These are phyloP conservation scores for Chlamydomonas urium DNA, from an alignment of 139 green algal genomes.

Conservation along the genomic window DNA sequence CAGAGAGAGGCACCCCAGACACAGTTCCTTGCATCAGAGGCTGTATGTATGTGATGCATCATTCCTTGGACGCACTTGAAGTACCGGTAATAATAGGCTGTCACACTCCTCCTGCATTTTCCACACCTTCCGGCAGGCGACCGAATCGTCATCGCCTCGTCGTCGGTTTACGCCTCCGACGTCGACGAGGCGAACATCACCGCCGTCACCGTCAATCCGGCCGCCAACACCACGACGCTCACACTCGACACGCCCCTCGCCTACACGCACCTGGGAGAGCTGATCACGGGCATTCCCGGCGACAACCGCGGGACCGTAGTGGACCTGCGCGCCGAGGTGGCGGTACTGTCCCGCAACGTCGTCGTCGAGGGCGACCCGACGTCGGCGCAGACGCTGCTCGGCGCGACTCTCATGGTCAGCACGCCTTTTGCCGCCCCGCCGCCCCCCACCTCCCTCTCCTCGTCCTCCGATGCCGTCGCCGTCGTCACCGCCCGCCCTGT, in stretches of 20 bases:
- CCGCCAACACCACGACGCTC: conserved; percentile 24
- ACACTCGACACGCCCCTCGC: conserved; percentile 25
- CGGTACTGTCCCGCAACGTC: conserved; percentile 44
- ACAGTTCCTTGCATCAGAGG: too few species aligned
- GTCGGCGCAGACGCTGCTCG: conserved; percentile 10
- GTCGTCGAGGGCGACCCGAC: conserved; percentile 38
- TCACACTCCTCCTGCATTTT: too few species aligned
- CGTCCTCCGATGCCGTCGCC: too few species aligned
- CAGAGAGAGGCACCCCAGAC: too few species aligned
- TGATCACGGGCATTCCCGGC: conserved; percentile 6
- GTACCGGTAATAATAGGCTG: too few species aligned
- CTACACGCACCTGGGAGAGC: conserved; percentile 48
- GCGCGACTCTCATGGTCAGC: conserved; percentile 45
- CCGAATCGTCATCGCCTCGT: conserved; percentile 54
- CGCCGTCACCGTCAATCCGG: conserved; percentile 1
- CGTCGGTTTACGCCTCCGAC: conserved; percentile 34
- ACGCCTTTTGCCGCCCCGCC: conserved; percentile 6
- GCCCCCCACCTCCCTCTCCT: background rate
- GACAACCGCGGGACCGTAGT: conserved; percentile 11
- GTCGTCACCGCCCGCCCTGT: background rate
- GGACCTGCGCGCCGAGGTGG: conserved; percentile 56
- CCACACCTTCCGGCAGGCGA: conserved; percentile 28
- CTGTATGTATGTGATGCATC: too few species aligned
- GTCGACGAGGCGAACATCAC: conserved; percentile 39
- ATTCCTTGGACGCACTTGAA: too few species aligned